Evolutionary conservation across 768 basidiomycete genomes (phyloP), one percentile per base, ranked within the genome.

Genomic region (Saitozyma podzolica): DNA sequence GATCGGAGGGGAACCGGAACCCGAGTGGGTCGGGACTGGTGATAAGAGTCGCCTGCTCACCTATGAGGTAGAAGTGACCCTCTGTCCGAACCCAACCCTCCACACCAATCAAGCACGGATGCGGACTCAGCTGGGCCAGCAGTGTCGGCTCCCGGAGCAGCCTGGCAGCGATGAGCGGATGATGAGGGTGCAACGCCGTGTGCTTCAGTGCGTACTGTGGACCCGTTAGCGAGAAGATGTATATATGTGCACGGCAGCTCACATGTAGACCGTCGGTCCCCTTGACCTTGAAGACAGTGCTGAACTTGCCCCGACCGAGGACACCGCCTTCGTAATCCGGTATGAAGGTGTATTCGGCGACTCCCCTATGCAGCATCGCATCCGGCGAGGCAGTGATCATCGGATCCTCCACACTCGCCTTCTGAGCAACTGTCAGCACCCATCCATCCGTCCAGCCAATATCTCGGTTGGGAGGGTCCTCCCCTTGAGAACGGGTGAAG

Each of bases 231-330:
- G 14, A 5, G 14, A 20, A 10, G 29, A 11, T 50, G 47, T 20
- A 40, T 17, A 8, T 40, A 50, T 2, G 29, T 20, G 9, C 9
- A 16, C 45, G 10, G 9, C 17, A 37, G 61, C 81, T 61, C 56
- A 81, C 82, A 51, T 75, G 58, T 14, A 63, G 45, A 0, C 70
- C 79, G 29, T 75, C 76, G 40, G 77, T 72, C 4, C 73, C 73
- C 1, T 56, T 51, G 43, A 81, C 81, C 41, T 80, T 74, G 55
- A 80, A 77, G 0, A 83, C 82, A 10, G 78, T 75, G 41, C 70
- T 74, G 65, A 83, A 83, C 68, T 82, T 83, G 6, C 82, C 82
- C 59, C 70, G 70, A 2, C 82, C 82, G 9, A 83, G 64, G n/a
- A 76, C 55, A 0, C 70, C 64, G 1, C 66, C 69, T 6, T 47